These are phyloP conservation scores for Begonia masoniana DNA, from an alignment of 306 rosid species.

Conservation along the genomic window DNA sequence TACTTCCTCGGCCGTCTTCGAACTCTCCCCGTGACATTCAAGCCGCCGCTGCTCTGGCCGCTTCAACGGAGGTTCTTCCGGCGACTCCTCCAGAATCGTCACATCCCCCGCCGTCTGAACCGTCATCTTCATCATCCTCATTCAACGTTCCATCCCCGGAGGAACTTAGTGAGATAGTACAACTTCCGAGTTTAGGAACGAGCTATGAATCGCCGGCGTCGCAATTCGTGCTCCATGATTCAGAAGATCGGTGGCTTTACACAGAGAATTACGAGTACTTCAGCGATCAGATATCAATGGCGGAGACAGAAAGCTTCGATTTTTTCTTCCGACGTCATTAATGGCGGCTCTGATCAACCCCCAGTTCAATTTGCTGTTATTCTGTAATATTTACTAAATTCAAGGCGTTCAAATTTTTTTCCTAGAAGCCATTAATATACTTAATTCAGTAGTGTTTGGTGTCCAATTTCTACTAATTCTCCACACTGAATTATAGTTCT, in stretches of 20 bases:
- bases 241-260: conserved; percentile 28
- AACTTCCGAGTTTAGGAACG: conserved; percentile 37
- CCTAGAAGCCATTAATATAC: no score
- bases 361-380: not conserved
- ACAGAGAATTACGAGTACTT: conserved; percentile 16
- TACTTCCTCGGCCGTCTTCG: conserved; percentile 45
- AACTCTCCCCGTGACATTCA: conserved; percentile 54
- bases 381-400: not conserved
- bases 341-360: conserved; percentile 3
- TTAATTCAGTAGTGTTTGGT: no score
- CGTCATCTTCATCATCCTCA: conserved; percentile 9
- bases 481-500: no score
- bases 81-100: conserved; percentile 4
- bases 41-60: conserved; percentile 49
- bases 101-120: conserved; percentile 8
- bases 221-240: conserved; percentile 18
- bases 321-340: conserved; percentile 28
- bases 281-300: conserved; percentile 16
- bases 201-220: conserved; percentile 25
- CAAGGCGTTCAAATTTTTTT: no score
- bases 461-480: no score
- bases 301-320: conserved; percentile 18
- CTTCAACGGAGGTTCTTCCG: conserved; percentile 25
- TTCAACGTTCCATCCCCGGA: conserved; percentile 7
- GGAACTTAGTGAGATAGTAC: conserved; percentile 10